Percentiles rank a stretch among this genome's conserved stretches.
These are phyloP conservation scores for Flaveria linearis DNA, from an alignment of 129 eudicot species.

Conservation along the genomic window DNA sequence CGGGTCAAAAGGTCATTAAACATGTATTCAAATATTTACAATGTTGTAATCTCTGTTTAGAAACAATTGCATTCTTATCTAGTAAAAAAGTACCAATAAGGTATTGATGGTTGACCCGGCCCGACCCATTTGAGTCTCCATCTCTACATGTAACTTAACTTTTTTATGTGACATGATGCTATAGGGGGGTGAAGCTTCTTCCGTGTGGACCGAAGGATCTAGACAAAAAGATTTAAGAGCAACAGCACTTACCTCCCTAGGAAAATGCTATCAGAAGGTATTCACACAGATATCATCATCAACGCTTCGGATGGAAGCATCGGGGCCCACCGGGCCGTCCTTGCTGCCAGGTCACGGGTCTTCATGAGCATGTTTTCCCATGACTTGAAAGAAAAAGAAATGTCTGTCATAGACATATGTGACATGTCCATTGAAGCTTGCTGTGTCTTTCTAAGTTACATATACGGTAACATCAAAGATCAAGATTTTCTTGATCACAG, in stretches of 20 bases:
- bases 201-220: slow-evolving; percentile 68
- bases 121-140: not conserved
- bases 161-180: slow-evolving; percentile 12
- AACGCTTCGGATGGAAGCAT: slow-evolving; percentile 74
- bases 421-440: slow-evolving; percentile 92
- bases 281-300: slow-evolving; percentile 80
- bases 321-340: slow-evolving; percentile 89
- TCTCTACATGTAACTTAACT: not conserved
- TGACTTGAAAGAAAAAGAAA: slow-evolving; percentile 83
- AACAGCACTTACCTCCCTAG: slow-evolving; percentile 65
- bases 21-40: not conserved
- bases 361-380: slow-evolving; percentile 92
- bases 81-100: not conserved
- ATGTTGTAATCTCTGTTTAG: not conserved
- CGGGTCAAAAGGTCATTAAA: not conserved
- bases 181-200: slow-evolving; percentile 74
- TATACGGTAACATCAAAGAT: slow-evolving; percentile 63
- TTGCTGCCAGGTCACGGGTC: slow-evolving; percentile 87
- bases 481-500: slow-evolving; percentile 69
- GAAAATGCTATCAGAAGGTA: slow-evolving; percentile 79
- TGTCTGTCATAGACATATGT: slow-evolving; percentile 63
- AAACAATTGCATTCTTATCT: not conserved
- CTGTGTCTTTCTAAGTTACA: slow-evolving; percentile 64
- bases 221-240: slow-evolving; percentile 49
- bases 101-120: not conserved